Evolutionary conservation across 768 basidiomycete species (phyloP).

Genomic region (Phanerodontia chrysosporium): DNA sequence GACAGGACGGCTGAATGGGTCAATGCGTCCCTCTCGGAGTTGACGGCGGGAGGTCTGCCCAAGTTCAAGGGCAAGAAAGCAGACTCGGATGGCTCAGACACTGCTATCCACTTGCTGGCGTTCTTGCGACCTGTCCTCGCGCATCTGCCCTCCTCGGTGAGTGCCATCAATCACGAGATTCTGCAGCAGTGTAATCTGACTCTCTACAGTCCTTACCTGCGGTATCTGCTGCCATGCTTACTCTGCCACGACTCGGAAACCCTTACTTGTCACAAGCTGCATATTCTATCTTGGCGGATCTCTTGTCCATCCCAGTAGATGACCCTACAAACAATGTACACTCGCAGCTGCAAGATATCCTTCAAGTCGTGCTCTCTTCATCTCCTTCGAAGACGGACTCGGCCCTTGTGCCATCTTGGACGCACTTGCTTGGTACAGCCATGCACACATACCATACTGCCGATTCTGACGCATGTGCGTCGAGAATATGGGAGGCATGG

Average conservation of each 20-base stretch:
- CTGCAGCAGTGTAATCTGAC: slow-evolving; percentile 7
- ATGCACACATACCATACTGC: slow-evolving; percentile 59
- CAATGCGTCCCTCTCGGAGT: slow-evolving; percentile 59
- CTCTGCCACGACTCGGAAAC: slow-evolving; percentile 82
- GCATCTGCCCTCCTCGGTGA: slow-evolving; percentile 64
- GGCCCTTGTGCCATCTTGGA: slow-evolving; percentile 72
- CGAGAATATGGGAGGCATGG: slow-evolving; percentile 65
- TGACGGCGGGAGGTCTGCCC: slow-evolving; percentile 54
- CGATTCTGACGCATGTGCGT: slow-evolving; percentile 45
- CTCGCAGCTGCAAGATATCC: slow-evolving; percentile 53
- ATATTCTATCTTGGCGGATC: slow-evolving; percentile 80
- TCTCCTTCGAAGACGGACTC: slow-evolving; percentile 67
- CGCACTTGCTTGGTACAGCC: slow-evolving; percentile 67
- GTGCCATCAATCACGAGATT: slow-evolving; percentile 25
- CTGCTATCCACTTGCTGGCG: slow-evolving; percentile 73
- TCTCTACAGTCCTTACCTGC: slow-evolving; percentile 60
- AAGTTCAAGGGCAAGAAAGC: slow-evolving; percentile 56
- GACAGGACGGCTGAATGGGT: slow-evolving; percentile 80
- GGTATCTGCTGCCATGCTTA: slow-evolving; percentile 68
- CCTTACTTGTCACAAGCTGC: slow-evolving; percentile 86
- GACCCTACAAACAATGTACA: slow-evolving; percentile 46
- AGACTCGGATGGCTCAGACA: slow-evolving; percentile 60
- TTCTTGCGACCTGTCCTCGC: slow-evolving; percentile 61
- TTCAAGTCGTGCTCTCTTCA: slow-evolving; percentile 65
- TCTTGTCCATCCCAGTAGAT: slow-evolving; percentile 55